Base-by-base conservation (phyloP, 805 yeast species). In the Saccharomycopsis babjevae region DNA sequence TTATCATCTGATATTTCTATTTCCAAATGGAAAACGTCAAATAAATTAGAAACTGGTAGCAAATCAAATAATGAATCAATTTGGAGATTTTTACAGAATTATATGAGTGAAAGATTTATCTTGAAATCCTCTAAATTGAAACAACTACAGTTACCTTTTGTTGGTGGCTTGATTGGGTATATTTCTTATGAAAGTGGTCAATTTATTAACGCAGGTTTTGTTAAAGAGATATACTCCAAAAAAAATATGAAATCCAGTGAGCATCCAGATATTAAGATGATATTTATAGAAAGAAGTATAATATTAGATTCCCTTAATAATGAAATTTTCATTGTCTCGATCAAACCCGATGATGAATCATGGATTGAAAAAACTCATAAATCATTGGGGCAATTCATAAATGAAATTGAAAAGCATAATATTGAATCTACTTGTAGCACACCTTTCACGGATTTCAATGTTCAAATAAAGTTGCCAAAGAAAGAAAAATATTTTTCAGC, bases 121-220 rank as follows among this genome's bases (percentile, higher is more conserved):
- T 67, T 56, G 52, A 60, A 36, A 11, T 56, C 58, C 8, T 18
- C 59, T 46, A 50, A 57, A 20, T 6, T 38, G 8, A 25, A 52
- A 18, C 30, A 38, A 50, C 55, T 50, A 34, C 52, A 74, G 0
- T 73, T 89, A 20, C 96, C 97, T 1, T 94, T 94, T 67, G 74
- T 83, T 61, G 98, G 99, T n/a, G 99, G 99, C 0, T 77, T 89
- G 38, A 76, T 92, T 59, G 99, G 99, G 4, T 76, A 86, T 50
- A 71, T 94, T 11, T 86, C 96, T 0, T 94, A 94, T 69, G 99
- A 93, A 70, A 93, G 88, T 73, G 96, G 96, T 0, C 79, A 80
- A 30, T 78, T 77, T 58, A 67, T 77, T 1, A 54, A 57, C 32
- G 6, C 43, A 3, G 57, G 54, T 10, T 28, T 25, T 15, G 40